These are phyloP conservation scores for Alliaria petiolata DNA, from an alignment of 345 rosid genomes.

Conservation along the genomic window DNA sequence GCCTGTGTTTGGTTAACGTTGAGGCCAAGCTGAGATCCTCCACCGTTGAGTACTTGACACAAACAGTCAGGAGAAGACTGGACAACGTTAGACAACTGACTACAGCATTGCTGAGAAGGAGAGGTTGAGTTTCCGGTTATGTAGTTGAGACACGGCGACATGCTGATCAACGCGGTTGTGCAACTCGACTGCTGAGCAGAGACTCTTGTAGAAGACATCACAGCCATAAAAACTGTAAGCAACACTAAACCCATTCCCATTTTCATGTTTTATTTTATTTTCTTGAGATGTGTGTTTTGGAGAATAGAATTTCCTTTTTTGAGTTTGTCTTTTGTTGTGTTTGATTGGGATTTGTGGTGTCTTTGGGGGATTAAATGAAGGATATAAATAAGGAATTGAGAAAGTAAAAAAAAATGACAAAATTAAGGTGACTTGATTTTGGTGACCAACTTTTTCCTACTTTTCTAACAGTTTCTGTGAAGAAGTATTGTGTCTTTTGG, in stretches of 20 bases:
- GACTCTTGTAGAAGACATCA: conserved; percentile 42
- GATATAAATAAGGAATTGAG: conserved; percentile 23
- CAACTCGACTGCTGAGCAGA: conserved; percentile 70
- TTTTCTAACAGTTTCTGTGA: conserved; percentile 26
- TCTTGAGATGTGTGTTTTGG: conserved; percentile 9
- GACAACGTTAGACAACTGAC: conserved; percentile 63
- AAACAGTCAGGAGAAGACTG: conserved; percentile 72
- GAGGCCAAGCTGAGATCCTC: conserved; percentile 67
- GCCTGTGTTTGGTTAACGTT: conserved; percentile 71
- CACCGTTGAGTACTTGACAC: conserved; percentile 69
- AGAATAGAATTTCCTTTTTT: no score
- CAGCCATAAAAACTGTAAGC: conserved; percentile 35
- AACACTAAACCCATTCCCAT: conserved; percentile 32
- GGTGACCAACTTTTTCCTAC: conserved; percentile 32
- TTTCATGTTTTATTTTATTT: conserved; percentile 14
- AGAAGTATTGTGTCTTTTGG: neutral
- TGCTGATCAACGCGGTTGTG: conserved; percentile 54
- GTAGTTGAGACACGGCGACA: conserved; percentile 83
- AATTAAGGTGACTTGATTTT: conserved; percentile 24
- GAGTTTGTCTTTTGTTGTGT: neutral
- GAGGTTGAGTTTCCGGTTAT: conserved; percentile 68
- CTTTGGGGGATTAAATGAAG: neutral
- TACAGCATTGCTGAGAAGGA: conserved; percentile 72
- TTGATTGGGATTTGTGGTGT: conserved; percentile 17
- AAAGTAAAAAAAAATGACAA: neutral